Evolutionary conservation across 768 basidiomycete genomes (phyloP), one percentile per base, ranked within the genome.

Genomic region (Leccinum pellstonianum): DNA sequence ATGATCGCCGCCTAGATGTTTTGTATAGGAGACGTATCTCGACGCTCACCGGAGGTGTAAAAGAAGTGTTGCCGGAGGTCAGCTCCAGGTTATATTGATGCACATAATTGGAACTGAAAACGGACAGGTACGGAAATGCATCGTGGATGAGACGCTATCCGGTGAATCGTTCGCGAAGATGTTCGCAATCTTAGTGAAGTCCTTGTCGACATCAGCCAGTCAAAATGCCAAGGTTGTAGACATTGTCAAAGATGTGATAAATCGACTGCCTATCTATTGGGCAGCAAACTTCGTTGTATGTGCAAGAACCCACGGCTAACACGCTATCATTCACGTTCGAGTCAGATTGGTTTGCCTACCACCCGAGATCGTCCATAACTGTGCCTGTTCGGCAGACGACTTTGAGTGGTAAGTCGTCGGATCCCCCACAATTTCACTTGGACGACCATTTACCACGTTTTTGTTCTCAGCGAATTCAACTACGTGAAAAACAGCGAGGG

Each of bases 391-490:
- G 0, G 64, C 71, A 11, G 78, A 80, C 0, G 97, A 99, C 76
- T 98, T 98, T 71, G 97, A 99, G 77, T 99, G 97, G 96, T 95
- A 58, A 58, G 87, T 69, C 10, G 87, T 69, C 8, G 7, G 15
- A n/a, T 54, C 14, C 17, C 21, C 14, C 8, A 2, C 4, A 7
- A 41, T 23, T 8, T 15, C 11, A 2, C 19, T n/a, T 7, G 23
- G 25, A 17, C 38, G 33, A 17, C 11, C 25, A 12, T 41, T 19
- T 3, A 0, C 2, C 25, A 5, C 25, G 29, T 43, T 9, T 53
- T 25, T 50, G 52, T 47, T 23, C 23, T 17, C 51, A 98, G 96
- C 69, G 96, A 98, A 78, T 98, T 95, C 80, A 99, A 99, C 73
- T 78, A 95, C 67, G 80, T 81, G 60, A 88, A 87, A 58, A 80